Base-by-base conservation (phyloP, 345 rosid species). In the Arabis alpina region DNA sequence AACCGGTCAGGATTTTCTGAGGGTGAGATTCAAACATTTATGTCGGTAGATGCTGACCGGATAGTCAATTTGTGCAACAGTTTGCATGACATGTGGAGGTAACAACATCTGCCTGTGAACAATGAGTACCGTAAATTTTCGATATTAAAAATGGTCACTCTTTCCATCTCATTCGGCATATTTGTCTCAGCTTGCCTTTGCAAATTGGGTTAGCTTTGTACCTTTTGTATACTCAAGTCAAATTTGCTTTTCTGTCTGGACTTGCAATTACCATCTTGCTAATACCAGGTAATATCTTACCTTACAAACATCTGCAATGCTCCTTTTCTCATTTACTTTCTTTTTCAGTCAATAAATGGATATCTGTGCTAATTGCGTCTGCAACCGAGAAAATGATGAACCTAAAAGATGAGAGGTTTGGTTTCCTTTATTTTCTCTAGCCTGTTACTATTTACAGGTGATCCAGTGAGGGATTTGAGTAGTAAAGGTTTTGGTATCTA, bases 1-100 rank as follows among this genome's bases (percentile, higher is more conserved):
- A 92, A 86, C 72, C 80, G 87, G 64, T 85, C 89, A 32, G 83
- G 80, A 76, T 93, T 93, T 81, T 90, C 93, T 14, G 83, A 82
- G 72, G 98, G 98, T 10, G 98, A 93, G 85, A 86, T 93, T 82
- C 98, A 93, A 81, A 93, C 98, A 53, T 93, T 93, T 77, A 90
- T 93, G 98, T 93, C 97, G 4, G 81, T 93, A 70, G 98, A 90
- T 86, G 92, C 93, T 77, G 98, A 93, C 81, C 86, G 92, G 73
- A 87, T 86, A 54, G 88, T 87, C 65, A 93, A 93, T 61, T 78
- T 93, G 76, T 83, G 92, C 51, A 88, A 90, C 82, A 90, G 97
- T 80, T 87, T 93, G 72, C 97, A 93, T 86, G 97, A 90, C 61
- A 68, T 83, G 70, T 93, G 98, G 97, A 90, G 97, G 98, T 93